Evolutionary conservation across 2,329 filamentous ascomycete species (phyloP).

Genomic region (Aspergillus sp.): DNA sequence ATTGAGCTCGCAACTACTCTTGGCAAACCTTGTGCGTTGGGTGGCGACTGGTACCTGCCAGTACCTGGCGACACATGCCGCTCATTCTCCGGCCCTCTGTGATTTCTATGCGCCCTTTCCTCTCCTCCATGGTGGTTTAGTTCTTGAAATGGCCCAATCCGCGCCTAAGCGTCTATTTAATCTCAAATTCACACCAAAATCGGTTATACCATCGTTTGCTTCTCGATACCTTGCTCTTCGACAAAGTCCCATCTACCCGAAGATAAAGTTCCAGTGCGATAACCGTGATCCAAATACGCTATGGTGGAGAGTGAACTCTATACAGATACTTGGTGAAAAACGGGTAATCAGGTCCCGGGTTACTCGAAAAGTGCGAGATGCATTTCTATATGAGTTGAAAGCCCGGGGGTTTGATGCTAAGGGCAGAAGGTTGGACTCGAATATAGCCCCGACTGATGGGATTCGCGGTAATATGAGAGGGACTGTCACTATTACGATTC

Average conservation of each 20-base stretch:
- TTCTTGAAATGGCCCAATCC: constrained; percentile 20
- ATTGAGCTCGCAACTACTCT: background rate
- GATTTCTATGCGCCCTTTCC: background rate
- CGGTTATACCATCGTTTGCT: constrained; percentile 28
- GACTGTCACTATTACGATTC: constrained; percentile 33
- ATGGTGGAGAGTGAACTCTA: constrained; percentile 48
- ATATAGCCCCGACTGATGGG: background rate
- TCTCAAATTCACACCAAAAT: constrained; percentile 25
- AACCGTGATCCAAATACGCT: constrained; percentile 44
- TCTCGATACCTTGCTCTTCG: constrained; percentile 28
- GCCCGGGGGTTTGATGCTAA: constrained; percentile 46
- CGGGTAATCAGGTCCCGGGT: constrained; percentile 50
- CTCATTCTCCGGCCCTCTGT: background rate
- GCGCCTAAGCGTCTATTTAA: constrained; percentile 20
- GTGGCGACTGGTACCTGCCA: background rate
- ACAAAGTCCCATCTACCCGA: constrained; percentile 37
- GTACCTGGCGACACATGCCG: background rate
- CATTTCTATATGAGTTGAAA: constrained; percentile 48
- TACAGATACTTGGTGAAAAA: constrained; percentile 31
- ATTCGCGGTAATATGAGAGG: constrained; percentile 33
- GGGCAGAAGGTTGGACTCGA: constrained; percentile 23
- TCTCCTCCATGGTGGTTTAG: background rate
- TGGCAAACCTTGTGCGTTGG: background rate
- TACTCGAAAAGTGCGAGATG: constrained; percentile 44
- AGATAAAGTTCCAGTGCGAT: constrained; percentile 37